Percentiles rank a stretch among this genome's conserved stretches.
phyloP scores from a whole-genome alignment of 805 yeast genomes.

The Ogataea corticis region DNA sequence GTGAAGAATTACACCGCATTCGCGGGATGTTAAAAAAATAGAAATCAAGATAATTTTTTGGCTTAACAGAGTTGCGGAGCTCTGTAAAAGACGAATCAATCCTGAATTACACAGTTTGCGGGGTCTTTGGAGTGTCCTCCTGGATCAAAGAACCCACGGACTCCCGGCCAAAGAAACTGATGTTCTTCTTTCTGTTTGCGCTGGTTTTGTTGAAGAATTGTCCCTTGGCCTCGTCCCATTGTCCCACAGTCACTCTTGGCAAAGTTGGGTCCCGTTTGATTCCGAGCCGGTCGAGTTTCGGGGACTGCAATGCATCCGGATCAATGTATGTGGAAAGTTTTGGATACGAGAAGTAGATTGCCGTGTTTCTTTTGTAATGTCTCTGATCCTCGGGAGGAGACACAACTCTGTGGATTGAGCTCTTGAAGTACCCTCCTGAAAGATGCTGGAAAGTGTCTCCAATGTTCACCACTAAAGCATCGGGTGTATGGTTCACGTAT shows the following conservation, averaged over 20 bases:
- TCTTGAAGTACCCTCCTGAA: conserved; percentile 48
- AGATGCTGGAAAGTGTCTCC: conserved; percentile 44
- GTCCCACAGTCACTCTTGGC: conserved; percentile 37
- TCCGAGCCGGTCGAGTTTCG: conserved; percentile 38
- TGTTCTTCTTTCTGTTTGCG: conserved; percentile 18
- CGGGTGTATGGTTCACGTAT: conserved; percentile 41
- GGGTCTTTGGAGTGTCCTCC: background rate
- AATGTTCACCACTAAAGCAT: conserved; percentile 41
- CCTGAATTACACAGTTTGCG: no score
- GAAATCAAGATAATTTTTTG: no score
- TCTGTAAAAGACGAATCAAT: no score
- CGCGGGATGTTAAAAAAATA: no score
- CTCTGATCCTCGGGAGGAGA: conserved; percentile 46
- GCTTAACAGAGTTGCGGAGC: no score
- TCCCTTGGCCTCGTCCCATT: conserved; percentile 51
- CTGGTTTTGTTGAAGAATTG: conserved; percentile 43
- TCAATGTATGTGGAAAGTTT: conserved; percentile 38
- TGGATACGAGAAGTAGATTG: conserved; percentile 47
- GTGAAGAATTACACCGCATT: no score
- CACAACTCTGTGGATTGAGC: conserved; percentile 49
- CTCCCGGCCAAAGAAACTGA: conserved; percentile 21
- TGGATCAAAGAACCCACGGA: conserved; percentile 21
- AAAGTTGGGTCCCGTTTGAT: conserved; percentile 27
- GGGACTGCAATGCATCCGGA: conserved; percentile 42
- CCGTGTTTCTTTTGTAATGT: conserved; percentile 37